Conservation (phyloP, 2,329 filamentous ascomycete genomes). For the Claviceps sp. region DNA sequence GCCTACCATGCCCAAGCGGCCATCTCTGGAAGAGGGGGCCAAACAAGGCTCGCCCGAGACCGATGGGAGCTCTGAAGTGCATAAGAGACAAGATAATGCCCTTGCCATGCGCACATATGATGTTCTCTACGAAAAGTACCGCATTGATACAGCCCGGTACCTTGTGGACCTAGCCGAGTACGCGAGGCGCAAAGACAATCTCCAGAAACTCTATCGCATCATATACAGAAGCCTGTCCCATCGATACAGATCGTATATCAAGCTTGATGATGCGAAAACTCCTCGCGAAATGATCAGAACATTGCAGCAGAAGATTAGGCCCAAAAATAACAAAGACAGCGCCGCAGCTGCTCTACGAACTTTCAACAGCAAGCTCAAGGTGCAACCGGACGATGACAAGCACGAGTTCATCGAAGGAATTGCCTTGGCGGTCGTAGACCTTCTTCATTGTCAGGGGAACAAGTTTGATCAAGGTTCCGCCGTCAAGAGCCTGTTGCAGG, state of each 20-base stretch:
- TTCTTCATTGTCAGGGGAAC: conserved; percentile 2
- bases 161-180: conserved; percentile 1
- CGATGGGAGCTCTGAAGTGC: conserved; percentile 4
- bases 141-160: conserved; percentile 6
- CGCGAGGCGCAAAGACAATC: background rate
- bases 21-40: background rate
- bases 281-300: conserved; percentile 6
- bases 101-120: conserved; percentile 5
- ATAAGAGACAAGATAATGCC: conserved; percentile 2
- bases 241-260: conserved; percentile 5
- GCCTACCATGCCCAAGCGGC: conserved; percentile 2
- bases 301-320: conserved; percentile 1
- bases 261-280: conserved; percentile 2
- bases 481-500: background rate
- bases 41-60: conserved; percentile 1
- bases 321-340: background rate
- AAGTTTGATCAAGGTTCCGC: conserved; percentile 4
- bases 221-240: conserved; percentile 6
- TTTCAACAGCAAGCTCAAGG: background rate
- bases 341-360: background rate
- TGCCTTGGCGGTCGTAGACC: conserved; percentile 3
- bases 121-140: conserved; percentile 5
- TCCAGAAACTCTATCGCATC: conserved; percentile 5
- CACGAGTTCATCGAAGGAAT: conserved; percentile 3
- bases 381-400: conserved; percentile 4